Evolutionary conservation across 306 rosid species (phyloP).

Genomic region (Datisca glomerata): DNA sequence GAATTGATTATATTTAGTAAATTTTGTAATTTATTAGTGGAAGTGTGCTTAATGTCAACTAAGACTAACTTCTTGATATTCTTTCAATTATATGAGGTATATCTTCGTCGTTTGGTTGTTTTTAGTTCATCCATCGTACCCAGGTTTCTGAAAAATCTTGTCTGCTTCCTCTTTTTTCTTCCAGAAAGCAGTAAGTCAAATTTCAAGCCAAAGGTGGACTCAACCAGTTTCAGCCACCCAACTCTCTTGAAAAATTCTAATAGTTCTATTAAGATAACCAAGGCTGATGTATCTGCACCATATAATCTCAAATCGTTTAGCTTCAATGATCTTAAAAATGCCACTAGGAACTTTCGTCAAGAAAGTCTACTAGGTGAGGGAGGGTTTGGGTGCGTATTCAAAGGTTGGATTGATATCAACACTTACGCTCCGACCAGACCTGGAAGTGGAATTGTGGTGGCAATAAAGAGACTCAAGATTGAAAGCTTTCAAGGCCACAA

Average conservation of each 20-base stretch:
- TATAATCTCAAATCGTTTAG: constrained; percentile 46
- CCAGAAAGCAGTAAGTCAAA: constrained; percentile 33
- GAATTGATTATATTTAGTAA: too few relatives aligned
- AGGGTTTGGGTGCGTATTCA: constrained; percentile 79
- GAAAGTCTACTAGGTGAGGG: constrained; percentile 84
- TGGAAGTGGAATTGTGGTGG: constrained; percentile 81
- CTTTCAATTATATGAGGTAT: too few relatives aligned
- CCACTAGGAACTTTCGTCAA: constrained; percentile 62
- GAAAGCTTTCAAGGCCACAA: constrained; percentile 95
- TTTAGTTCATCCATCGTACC: too few relatives aligned
- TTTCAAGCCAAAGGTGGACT: constrained; percentile 21
- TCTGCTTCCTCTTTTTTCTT: background rate
- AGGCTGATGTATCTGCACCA: constrained; percentile 21
- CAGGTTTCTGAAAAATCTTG: too few relatives aligned
- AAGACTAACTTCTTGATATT: too few relatives aligned
- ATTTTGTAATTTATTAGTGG: too few relatives aligned
- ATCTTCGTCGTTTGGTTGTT: too few relatives aligned
- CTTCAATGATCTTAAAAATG: constrained; percentile 63
- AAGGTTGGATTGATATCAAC: constrained; percentile 83
- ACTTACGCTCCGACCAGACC: constrained; percentile 69
- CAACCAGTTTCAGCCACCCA: constrained; percentile 14
- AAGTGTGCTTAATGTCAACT: too few relatives aligned
- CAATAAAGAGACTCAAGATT: constrained; percentile 76
- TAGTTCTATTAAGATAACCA: constrained; percentile 10
- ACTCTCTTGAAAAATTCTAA: constrained; percentile 6